These are phyloP conservation scores for Pseudozyma pruni DNA, from an alignment of 1,284 basidiomycete genomes.

Conservation along the genomic window DNA sequence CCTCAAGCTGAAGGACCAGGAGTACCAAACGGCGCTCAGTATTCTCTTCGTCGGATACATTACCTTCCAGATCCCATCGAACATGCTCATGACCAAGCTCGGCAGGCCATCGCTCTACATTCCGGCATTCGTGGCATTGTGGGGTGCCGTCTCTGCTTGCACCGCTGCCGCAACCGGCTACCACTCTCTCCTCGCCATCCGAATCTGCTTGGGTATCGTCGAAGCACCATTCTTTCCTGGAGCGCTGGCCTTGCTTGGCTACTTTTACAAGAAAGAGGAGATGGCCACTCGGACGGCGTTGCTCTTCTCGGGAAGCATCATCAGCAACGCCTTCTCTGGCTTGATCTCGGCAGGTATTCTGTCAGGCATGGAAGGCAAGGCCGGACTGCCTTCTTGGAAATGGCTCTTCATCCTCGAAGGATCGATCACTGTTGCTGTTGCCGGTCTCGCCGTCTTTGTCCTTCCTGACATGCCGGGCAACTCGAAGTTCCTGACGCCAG, in stretches of 20 bases:
- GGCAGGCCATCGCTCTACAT: constrained; percentile 64
- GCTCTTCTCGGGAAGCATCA: constrained; percentile 60
- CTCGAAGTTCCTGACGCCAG: constrained; percentile 38
- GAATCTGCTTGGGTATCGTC: constrained; percentile 67
- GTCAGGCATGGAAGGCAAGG: constrained; percentile 35
- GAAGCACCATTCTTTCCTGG: constrained; percentile 58
- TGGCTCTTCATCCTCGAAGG: constrained; percentile 64
- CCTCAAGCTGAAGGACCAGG: constrained; percentile 54
- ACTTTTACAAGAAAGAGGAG: constrained; percentile 67
- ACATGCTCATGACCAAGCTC: constrained; percentile 64
- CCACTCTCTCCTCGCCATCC: constrained; percentile 55
- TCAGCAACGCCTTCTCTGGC: constrained; percentile 60
- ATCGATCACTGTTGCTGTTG: constrained; percentile 38
- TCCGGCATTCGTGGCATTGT: constrained; percentile 39
- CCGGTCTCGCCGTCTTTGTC: constrained; percentile 29
- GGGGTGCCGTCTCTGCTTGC: constrained; percentile 56
- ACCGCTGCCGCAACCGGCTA: constrained; percentile 64
- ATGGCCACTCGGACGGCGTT: constrained; percentile 66
- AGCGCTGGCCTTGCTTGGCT: constrained; percentile 66
- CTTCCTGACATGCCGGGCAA: constrained; percentile 57
- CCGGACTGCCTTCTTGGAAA: constrained; percentile 37
- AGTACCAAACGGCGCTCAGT: constrained; percentile 73
- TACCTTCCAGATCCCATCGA: constrained; percentile 79
- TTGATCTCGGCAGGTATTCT: constrained; percentile 55
- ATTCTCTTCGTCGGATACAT: constrained; percentile 83